Evolutionary conservation across 371 early-diverging fungal genomes (phyloP), one percentile per base, ranked within the genome.

Genomic region (Catenaria anguillulae): DNA sequence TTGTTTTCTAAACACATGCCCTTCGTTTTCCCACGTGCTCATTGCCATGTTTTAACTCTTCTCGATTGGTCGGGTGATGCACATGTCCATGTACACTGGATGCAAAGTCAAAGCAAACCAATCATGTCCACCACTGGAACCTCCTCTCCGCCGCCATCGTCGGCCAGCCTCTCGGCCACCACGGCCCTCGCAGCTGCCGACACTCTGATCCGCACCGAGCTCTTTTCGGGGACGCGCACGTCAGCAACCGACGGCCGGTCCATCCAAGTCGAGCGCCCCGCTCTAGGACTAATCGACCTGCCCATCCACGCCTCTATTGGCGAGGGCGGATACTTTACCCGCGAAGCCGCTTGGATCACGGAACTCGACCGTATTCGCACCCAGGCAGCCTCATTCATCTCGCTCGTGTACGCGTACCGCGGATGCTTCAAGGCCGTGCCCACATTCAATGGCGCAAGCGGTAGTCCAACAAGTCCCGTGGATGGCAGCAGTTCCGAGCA

Each of bases 371-470:
- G 37, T 19, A 23, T 34, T 12, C n/a, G 6, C 23, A 10, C 12
- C 24, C 45, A 24, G 24, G 76, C 75, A 19, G 34, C 60, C 23
- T 55, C 63, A 36, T 64, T 74, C 2, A 54, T 73, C 15, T 55
- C 70, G 17, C 63, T 65, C 17, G 55, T 77, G 17, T 77, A 77
- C 55, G 64, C 75, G 23, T 75, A 74, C 61, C 67, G 78, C 31
- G 65, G 67, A 46, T 75, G 72, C 63, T 63, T 65, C 34, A 50
- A 69, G 17, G 73, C 72, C 29, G 75, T 77, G 21, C 77, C 77
- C 3, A 72, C 67, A 55, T 72, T 76, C 42, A 23, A 33, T 26
- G 4, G 33, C 31, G 17, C 52, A 24, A 24, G 21, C 34, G 10
- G 45, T 31, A 15, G 17, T 37, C n/a, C 2, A 21, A 29, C 3